These are phyloP conservation scores for Ambrosiella cleistominuta DNA, from an alignment of 2,329 filamentous ascomycete genomes.

Conservation along the genomic window DNA sequence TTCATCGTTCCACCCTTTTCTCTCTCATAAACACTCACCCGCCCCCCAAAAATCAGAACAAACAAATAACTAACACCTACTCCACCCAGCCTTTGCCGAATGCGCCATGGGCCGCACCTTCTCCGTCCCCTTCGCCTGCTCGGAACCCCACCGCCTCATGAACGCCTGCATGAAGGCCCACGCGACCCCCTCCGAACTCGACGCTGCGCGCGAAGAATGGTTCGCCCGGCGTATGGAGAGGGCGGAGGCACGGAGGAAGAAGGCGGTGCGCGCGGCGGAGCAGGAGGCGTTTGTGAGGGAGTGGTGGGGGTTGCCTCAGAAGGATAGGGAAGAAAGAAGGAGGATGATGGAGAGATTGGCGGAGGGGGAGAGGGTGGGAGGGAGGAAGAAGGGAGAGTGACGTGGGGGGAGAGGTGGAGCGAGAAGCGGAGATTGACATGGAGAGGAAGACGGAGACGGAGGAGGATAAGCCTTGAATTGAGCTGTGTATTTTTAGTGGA, in stretches of 20 bases:
- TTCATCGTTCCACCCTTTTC: not conserved
- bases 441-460: not conserved
- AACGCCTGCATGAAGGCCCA: conserved; percentile 83
- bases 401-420: not conserved
- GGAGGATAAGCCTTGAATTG: not conserved
- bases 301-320: conserved; percentile 48
- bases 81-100: conserved; percentile 59
- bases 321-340: conserved; percentile 32
- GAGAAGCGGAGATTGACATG: not conserved
- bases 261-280: conserved; percentile 36
- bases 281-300: conserved; percentile 48
- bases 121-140: conserved; percentile 74
- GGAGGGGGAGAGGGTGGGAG: conserved; percentile 31
- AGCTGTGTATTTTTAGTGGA: conserved; percentile 8
- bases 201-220: conserved; percentile 85
- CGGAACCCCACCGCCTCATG: conserved; percentile 64
- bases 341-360: conserved; percentile 34
- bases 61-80: not conserved
- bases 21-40: not conserved
- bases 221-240: conserved; percentile 62
- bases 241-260: conserved; percentile 46
- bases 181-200: conserved; percentile 69
- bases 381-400: conserved; percentile 15
- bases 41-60: not conserved
- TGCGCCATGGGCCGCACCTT: conserved; percentile 78